Evolutionary conservation across 768 basidiomycete species (phyloP), one percentile per base, ranked within the genome.

Genomic region (Phaeotremella fagi): DNA sequence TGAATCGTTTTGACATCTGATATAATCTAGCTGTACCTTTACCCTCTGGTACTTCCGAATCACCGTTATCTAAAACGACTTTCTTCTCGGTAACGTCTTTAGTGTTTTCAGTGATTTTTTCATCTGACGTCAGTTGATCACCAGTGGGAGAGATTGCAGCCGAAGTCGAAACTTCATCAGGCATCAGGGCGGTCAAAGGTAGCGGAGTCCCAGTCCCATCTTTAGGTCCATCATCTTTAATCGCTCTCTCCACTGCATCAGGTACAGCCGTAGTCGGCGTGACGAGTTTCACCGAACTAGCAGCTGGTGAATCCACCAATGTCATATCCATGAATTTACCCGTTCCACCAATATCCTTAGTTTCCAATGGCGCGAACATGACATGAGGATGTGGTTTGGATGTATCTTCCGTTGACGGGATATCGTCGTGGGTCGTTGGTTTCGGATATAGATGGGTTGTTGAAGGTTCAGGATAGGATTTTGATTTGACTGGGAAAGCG

Each of bases 1-100:
- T 75, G 24, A 76, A 73, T 50, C 59, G 68, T 52, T 76, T 70
- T 15, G 61, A 63, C 55, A 76, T 55, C 46, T 68, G 54, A 33
- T 67, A 69, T 61, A 76, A 60, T 24, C 75, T 29, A 18, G 57
- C 56, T 46, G 66, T 69, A 4, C 72, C 72, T 5, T 54, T 59
- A 2, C 68, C 64, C 45, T 70, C 68, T 2, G 64, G 64, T 4
- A 48, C 33, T 16, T 64, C 61, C 20, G 35, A 31, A 9, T 57
- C 60, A 18, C 35, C 31, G n/a, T n/a, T 43, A 24, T 9, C 41
- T 23, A 41, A 6, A 7, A 22, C 16, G 42, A 26, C 42, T 36
- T 25, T 45, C 18, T 26, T 54, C 15, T 38, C 46, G 22, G 22
- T 7, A 11, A 9, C 14, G 5, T 16, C 44, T 15, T 18, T 15